Evolutionary conservation across 1,139 yeast species (phyloP).

Genomic region (Debaryomyces fabryi): DNA sequence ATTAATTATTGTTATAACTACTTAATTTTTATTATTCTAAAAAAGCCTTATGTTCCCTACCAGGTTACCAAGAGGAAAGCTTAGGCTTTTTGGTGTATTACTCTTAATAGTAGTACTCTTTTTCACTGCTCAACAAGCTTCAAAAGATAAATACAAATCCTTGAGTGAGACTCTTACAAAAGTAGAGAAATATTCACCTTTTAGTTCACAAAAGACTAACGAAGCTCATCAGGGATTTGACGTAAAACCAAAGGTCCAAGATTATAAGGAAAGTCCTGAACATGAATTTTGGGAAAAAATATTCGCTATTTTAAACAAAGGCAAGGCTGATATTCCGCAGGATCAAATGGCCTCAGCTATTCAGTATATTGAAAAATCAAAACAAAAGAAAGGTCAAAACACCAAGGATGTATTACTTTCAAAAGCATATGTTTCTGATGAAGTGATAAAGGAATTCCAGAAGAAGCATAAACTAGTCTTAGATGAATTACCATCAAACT

Average conservation of each 20-base stretch:
- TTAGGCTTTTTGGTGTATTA: neutral
- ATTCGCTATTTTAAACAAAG: constrained; percentile 21
- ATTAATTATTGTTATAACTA: neutral
- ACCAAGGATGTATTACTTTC: constrained; percentile 33
- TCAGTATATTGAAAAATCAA: constrained; percentile 24
- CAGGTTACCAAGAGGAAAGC: neutral
- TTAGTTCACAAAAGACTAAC: neutral
- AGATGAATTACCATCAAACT: constrained; percentile 26
- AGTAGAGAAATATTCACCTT: constrained; percentile 3
- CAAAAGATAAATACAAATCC: neutral
- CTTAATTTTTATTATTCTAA: neutral
- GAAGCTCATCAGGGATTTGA: neutral
- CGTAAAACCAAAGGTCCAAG: neutral
- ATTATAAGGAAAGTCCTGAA: neutral
- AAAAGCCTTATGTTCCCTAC: neutral
- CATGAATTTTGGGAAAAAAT: constrained; percentile 28
- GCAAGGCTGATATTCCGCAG: constrained; percentile 17
- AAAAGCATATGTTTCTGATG: constrained; percentile 30
- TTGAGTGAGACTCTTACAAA: neutral
- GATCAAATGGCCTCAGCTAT: constrained; percentile 24
- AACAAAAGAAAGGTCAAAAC: constrained; percentile 26
- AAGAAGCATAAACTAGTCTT: constrained; percentile 28
- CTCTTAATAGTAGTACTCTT: constrained; percentile 1
- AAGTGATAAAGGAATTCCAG: constrained; percentile 26
- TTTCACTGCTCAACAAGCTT: constrained; percentile 1